Evolutionary conservation across 495 filamentous ascomycete genomes (phyloP), one percentile per base, ranked within the genome.

Genomic region (Diplogelasinospora grovesii): DNA sequence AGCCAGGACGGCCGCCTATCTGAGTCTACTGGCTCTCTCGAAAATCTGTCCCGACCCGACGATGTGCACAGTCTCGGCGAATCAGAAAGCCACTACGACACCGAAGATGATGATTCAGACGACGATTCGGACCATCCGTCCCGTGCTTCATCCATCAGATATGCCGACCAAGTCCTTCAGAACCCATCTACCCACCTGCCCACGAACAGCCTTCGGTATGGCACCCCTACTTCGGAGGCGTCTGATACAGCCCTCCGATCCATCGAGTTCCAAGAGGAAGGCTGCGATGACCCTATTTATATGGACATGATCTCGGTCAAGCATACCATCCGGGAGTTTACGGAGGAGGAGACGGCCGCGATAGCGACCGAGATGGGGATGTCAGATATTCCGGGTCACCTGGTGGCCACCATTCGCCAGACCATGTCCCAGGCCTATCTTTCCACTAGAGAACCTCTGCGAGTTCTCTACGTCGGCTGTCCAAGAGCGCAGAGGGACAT

Each of bases 391-490:
- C 62, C 67, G 2, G 61, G 57, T 30, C 64, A 62, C 21, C 37
- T 79, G 15, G 70, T 71, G 44, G 73, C 70, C 30, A 79, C 79
- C 1, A 70, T 86, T 16, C 74, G 82, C 39, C 83, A 86, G 56
- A 85, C 76, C 23, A 85, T 89, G 81, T 78, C 75, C 26, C 78
- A 74, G 35, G 64, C 72, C 25, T 69, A 71, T 23, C 70, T 88
- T 10, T 71, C 73, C 27, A 72, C 79, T 24, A 66, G 78, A 15
- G 79, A 79, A 45, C 80, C 83, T 4, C 79, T 85, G 36, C 72
- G 81, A 21, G 69, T 89, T 18, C 64, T 88, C 3, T 88, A 86
- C 41, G 62, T 84, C 19, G 84, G 84, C 11, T 74, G 73, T 36
- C 52, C 77, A 0, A 72, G 71, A 5, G 76, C 72, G 18, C 78